Percentiles rank a stretch among this genome's conserved stretches.
Evolutionary conservation across 352 stramenopile species (phyloP).

Genomic region (Thraustochytrium striatum): DNA sequence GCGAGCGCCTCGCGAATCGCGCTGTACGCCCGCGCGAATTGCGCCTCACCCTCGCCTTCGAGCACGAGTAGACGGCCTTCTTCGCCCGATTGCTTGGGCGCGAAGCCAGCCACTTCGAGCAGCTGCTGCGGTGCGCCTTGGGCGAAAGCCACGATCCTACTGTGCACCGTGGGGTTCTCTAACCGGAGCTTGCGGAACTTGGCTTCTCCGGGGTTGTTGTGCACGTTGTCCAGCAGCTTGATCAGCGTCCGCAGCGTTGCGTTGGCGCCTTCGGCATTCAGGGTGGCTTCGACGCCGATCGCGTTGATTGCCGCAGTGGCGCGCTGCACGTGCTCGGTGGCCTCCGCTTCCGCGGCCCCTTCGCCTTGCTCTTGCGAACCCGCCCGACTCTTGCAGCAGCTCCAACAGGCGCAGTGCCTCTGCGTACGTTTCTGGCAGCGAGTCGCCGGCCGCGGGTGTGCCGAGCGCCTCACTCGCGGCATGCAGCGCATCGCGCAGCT

Average conservation of each 20-base stretch:
- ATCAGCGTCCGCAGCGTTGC: constrained; percentile 7
- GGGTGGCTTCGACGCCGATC: neutral
- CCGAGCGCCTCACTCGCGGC: no score
- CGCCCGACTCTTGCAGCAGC: no score
- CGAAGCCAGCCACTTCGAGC: neutral
- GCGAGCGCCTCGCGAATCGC: no score
- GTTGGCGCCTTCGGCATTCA: neutral
- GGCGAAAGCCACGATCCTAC: constrained; percentile 2
- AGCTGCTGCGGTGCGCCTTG: neutral
- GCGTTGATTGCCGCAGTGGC: neutral
- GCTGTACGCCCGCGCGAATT: neutral
- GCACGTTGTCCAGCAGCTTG: constrained; percentile 21
- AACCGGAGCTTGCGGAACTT: constrained; percentile 35
- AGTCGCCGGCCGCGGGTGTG: neutral
- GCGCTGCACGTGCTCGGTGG: neutral
- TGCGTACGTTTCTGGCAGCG: no score
- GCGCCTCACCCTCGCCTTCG: neutral
- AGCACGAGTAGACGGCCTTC: neutral
- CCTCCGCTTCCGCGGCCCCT: neutral
- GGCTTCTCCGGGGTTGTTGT: constrained; percentile 6
- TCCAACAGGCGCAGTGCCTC: no score
- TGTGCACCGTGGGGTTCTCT: neutral
- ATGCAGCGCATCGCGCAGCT: no score
- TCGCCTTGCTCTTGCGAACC: no score
- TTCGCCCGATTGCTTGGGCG: neutral